Evolutionary conservation across 106 monocot genomes (phyloP), one percentile per base, ranked within the genome.

Genomic region (Gastrodia elata): DNA sequence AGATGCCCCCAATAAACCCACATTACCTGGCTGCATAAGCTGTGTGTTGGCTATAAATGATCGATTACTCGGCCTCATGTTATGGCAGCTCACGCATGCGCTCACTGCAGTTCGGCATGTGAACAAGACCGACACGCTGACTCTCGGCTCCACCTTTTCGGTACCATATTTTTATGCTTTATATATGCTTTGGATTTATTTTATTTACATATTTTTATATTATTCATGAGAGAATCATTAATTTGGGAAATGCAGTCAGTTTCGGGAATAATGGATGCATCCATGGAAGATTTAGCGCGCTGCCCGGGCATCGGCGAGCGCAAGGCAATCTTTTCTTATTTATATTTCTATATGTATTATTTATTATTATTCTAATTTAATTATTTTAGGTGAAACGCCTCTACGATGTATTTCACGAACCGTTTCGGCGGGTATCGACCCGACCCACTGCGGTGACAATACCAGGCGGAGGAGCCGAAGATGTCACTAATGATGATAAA

Each of bases 231-330:
- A n/a, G n/a, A n/a, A n/a, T n/a, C n/a, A n/a, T 52, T 52, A 22
- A 25, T 28, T 40, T 85, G 72, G 75, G 41, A 76, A 39, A 49
- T 84, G 75, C 83, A 96, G 96, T 96, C 96, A 30, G 86, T 96
- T 68, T 83, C 96, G 15, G 70, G 73, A 46, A 79, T 92, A 56
- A 96, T 96, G 91, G 86, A 90, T 84, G 85, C 92, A 74, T 96
- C 96, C 64, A 92, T 96, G 96, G 96, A 96, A 77, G 96, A 96
- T 26, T 76, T 96, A 68, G 92, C 96, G 59, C 85, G 87, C 3
- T 96, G 96, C 41, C 96, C 92, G 30, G 96, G 96, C 41, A 96
- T 96, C 68, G 96, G 96, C 46, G 96, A 96, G 69, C 82, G 82
- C 38, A 96, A 96, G 92, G 96, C 92, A 81, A n/a, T 32, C 46